Evolutionary conservation across 768 basidiomycete species (phyloP), one percentile per base, ranked within the genome.

Genomic region (Russula lepida): DNA sequence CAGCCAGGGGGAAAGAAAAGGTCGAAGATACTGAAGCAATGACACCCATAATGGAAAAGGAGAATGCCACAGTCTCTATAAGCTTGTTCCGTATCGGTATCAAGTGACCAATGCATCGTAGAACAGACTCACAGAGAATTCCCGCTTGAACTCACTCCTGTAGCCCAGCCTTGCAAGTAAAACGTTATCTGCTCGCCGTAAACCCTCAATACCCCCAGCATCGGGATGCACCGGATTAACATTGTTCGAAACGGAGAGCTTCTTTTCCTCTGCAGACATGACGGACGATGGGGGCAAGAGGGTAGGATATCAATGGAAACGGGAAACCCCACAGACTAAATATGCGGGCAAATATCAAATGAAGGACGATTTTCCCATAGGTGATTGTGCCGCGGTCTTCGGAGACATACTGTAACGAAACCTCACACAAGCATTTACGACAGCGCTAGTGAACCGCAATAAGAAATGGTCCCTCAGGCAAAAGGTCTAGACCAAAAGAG

Each of bases 21-120:
- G 84, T 86, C 3, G 86, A 85, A 3, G 86, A 75, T 4, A 89
- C 82, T 5, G 84, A 85, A 4, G 85, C 82, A 30, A 88, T 72
- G 32, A 89, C 81, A 4, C 85, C 87, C 87, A 87, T 86, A 64
- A 83, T 86, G 11, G 82, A 83, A 70, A 88, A 81, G 0, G 84
- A 77, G 66, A 88, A 87, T 0, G 82, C 82, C 23, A 85, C 73
- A 1, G 84, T 85, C 72, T 86, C 84, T 12, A 84, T 55, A 41
- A 82, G 74, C 80, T 44, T 84, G 59, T 21, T 30, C 28, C 25
- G 27, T 33, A 9, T 54, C 28, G 47, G 44, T 37, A 41, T 19
- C 37, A 4, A 54, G 8, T 27, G 35, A 33, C 21, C 21, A 33
- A 33, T 21, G 25, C n/a, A 12, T 32, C 39, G 19, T 13, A 46